phyloP scores from a whole-genome alignment of 306 rosid genomes.

The Trifolium subterraneum region DNA sequence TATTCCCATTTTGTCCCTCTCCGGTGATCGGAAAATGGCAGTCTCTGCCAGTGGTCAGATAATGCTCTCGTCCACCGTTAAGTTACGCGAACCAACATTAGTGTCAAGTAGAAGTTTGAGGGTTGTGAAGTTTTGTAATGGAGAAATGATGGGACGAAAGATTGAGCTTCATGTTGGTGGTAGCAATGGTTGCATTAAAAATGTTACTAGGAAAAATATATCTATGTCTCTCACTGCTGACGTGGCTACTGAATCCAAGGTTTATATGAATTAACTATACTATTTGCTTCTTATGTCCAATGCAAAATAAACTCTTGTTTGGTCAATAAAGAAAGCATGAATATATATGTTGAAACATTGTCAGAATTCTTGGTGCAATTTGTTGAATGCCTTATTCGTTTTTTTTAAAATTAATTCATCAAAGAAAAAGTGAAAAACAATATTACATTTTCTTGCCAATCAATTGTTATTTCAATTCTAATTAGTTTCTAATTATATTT shows the following conservation, averaged over 20 bases:
- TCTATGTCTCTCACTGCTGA: conserved; percentile 50
- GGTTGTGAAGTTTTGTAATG: conserved; percentile 44
- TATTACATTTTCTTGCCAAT: conserved; percentile 3
- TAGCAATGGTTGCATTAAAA: conserved; percentile 19
- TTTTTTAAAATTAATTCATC: background rate
- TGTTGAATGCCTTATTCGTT: background rate
- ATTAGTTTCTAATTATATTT: background rate
- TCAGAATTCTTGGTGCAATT: background rate
- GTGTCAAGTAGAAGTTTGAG: conserved; percentile 23
- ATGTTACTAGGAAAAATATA: conserved; percentile 29
- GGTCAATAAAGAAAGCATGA: background rate
- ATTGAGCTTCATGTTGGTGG: conserved; percentile 11
- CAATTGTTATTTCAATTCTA: background rate
- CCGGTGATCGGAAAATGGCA: conserved; percentile 48
- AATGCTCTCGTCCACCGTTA: conserved; percentile 40
- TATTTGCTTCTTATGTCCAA: background rate
- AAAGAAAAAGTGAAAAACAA: background rate
- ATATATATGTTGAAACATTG: background rate
- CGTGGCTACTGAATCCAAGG: conserved; percentile 46
- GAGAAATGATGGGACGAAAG: conserved; percentile 47
- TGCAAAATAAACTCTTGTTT: background rate
- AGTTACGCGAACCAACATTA: conserved; percentile 35
- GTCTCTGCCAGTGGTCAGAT: conserved; percentile 43
- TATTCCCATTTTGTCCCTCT: conserved; percentile 33
- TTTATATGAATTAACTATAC: conserved; percentile 2